Evolutionary conservation across 129 eudicot genomes (phyloP).

Genomic region (Flaveria bidentis): DNA sequence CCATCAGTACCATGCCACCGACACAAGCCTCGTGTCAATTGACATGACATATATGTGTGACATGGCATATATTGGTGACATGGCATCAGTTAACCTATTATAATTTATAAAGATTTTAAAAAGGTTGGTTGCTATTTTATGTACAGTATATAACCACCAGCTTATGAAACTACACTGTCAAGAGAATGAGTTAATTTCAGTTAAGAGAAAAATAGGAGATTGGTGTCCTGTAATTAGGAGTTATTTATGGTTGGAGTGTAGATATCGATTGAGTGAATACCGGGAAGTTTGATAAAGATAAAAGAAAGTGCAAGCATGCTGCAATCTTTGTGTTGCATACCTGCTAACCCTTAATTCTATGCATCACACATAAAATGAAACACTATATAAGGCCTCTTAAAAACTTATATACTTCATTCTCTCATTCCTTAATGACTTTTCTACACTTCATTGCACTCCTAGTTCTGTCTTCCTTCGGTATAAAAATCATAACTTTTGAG

Average conservation of each 20-base stretch:
- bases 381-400: conserved; percentile 13
- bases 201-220: background rate
- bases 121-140: background rate
- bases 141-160: background rate
- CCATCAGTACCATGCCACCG: background rate
- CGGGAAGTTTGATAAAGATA: background rate
- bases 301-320: background rate
- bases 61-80: background rate
- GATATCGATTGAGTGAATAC: background rate
- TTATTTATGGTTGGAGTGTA: background rate
- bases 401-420: conserved; percentile 1
- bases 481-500: background rate
- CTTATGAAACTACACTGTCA: background rate
- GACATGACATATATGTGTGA: no score
- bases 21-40: background rate
- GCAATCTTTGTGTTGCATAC: conserved; percentile 33
- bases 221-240: background rate
- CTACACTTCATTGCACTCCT: conserved; percentile 10
- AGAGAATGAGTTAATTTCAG: background rate
- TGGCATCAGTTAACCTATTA: background rate
- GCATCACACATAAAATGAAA: background rate
- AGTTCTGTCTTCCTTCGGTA: conserved; percentile 35
- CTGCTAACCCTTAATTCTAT: conserved; percentile 4
- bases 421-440: conserved; percentile 21
- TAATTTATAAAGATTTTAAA: background rate